phyloP scores from a whole-genome alignment of 2,329 filamentous ascomycete species.

The Ceratocystis alfenasii region DNA sequence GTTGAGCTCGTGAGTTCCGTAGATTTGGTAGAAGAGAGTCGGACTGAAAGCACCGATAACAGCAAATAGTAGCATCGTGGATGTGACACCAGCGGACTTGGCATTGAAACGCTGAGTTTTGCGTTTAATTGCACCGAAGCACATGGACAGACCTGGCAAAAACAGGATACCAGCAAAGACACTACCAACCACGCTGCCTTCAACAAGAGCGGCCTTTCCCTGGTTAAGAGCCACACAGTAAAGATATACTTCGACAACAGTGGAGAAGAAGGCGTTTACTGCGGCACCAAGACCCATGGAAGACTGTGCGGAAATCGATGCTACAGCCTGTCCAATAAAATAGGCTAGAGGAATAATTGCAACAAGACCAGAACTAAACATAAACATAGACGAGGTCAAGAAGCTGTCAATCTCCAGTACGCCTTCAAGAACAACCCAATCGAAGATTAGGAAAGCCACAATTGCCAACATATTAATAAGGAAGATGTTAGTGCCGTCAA shows the following conservation, averaged over 20 bases:
- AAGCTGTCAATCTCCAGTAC: constrained; percentile 57
- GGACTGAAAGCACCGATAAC: constrained; percentile 91
- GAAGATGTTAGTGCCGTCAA: constrained; percentile 98
- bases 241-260: constrained; percentile 90
- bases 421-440: constrained; percentile 69
- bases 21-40: constrained; percentile 96
- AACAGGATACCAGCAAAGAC: constrained; percentile 96
- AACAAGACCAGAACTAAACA: constrained; percentile 71
- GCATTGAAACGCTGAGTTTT: constrained; percentile 99
- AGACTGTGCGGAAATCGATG: constrained; percentile 94
- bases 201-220: constrained; percentile 84
- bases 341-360: constrained; percentile 96
- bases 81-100: constrained; percentile 88
- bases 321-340: constrained; percentile 96
- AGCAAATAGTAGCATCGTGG: constrained; percentile 93
- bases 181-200: constrained; percentile 93
- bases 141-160: constrained; percentile 92
- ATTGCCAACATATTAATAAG: constrained; percentile 92
- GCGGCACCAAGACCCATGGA: constrained; percentile 96
- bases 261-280: constrained; percentile 97
- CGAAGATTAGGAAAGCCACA: constrained; percentile 87
- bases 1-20: constrained; percentile 90
- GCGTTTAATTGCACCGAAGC: constrained; percentile 91
- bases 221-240: constrained; percentile 90
- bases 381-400: constrained; percentile 70